Conservation (phyloP, 352 stramenopile genomes). For the Phytophthora hybrid region DNA sequence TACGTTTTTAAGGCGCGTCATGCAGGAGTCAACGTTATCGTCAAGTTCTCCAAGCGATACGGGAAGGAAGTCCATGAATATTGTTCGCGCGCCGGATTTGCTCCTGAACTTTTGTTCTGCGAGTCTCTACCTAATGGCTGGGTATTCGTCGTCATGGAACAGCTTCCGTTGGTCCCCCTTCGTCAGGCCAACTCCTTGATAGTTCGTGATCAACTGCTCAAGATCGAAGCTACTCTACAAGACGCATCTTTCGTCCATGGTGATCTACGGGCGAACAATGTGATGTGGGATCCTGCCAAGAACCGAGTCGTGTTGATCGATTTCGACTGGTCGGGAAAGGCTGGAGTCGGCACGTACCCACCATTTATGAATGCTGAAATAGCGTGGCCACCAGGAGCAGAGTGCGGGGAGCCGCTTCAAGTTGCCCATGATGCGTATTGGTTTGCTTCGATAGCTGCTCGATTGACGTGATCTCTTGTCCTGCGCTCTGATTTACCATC, state of each 20-base stretch:
- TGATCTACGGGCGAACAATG: constrained; percentile 26
- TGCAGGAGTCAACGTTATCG: constrained; percentile 23
- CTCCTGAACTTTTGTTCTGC: constrained; percentile 25
- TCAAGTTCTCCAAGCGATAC: constrained; percentile 37
- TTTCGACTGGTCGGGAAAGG: constrained; percentile 45
- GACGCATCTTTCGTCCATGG: constrained; percentile 19
- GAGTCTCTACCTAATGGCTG: constrained; percentile 32
- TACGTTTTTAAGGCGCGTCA: constrained; percentile 31
- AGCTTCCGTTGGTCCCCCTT: constrained; percentile 9
- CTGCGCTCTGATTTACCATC: no score
- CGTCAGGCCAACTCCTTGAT: neutral
- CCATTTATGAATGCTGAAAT: constrained; percentile 43
- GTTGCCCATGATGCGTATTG: constrained; percentile 22
- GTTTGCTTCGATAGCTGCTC: constrained; percentile 14
- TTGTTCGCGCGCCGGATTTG: constrained; percentile 28
- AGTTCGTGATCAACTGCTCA: constrained; percentile 22
- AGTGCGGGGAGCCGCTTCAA: constrained; percentile 22
- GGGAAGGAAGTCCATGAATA: constrained; percentile 33
- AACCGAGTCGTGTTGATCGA: constrained; percentile 46
- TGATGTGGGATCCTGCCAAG: constrained; percentile 35
- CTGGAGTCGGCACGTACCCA: constrained; percentile 29
- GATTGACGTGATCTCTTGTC: neutral
- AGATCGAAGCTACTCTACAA: constrained; percentile 21
- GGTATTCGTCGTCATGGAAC: constrained; percentile 43
- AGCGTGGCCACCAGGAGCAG: constrained; percentile 27